These are phyloP conservation scores for Hyaloperonospora brassicae DNA, from an alignment of 352 stramenopile genomes.

Conservation along the genomic window DNA sequence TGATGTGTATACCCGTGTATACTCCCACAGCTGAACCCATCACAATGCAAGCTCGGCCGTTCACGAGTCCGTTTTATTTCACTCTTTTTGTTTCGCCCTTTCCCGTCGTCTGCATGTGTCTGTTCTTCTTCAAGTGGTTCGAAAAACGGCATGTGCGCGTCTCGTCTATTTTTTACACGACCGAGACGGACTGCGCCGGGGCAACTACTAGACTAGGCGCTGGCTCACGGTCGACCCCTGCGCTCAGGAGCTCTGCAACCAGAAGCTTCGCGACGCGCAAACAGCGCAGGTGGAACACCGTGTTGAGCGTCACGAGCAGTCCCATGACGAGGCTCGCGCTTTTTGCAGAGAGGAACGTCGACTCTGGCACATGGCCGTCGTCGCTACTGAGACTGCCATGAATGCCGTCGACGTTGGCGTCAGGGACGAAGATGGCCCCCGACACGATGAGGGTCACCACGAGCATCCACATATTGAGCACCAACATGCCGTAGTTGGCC, in stretches of 20 bases:
- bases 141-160: no score
- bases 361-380: constrained; percentile 15
- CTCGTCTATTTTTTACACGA: constrained; percentile 17
- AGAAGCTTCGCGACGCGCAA: constrained; percentile 31
- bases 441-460: constrained; percentile 41
- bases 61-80: no score
- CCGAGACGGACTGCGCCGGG: constrained; percentile 12
- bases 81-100: no score
- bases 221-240: constrained; percentile 16
- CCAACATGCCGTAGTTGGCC: constrained; percentile 64
- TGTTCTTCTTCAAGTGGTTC: no score
- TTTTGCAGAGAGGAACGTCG: constrained; percentile 32
- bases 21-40: no score
- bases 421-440: constrained; percentile 13
- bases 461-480: constrained; percentile 59
- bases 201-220: constrained; percentile 18
- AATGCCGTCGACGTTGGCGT: constrained; percentile 5
- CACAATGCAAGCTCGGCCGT: no score
- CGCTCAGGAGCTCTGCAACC: constrained; percentile 24
- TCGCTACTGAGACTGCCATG: constrained; percentile 14
- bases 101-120: no score
- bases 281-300: constrained; percentile 51
- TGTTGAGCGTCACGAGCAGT: constrained; percentile 44
- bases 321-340: constrained; percentile 40
- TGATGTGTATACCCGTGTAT: no score